These are phyloP conservation scores for Metarhizium sp. DNA, from an alignment of 2,329 filamentous ascomycete species.

Conservation along the genomic window DNA sequence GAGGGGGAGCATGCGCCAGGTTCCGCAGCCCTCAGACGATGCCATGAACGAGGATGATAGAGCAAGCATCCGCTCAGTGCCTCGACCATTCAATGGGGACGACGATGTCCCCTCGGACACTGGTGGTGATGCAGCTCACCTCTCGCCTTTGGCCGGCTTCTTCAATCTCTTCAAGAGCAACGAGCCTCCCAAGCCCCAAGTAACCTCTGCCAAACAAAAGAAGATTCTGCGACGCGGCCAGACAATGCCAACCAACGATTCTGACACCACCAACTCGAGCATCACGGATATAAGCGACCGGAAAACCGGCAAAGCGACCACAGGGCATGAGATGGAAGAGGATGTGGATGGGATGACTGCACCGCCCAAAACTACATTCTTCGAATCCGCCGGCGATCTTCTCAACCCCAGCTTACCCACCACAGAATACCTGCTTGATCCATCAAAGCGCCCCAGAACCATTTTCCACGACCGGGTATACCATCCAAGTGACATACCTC, in stretches of 20 bases:
- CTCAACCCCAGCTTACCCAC: slow-evolving; percentile 83
- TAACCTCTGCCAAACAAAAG: slow-evolving; percentile 48
- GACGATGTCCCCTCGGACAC: slow-evolving; percentile 18
- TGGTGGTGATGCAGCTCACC: slow-evolving; percentile 18
- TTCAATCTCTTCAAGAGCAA: slow-evolving; percentile 65
- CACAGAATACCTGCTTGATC: slow-evolving; percentile 74
- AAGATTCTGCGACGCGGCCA: slow-evolving; percentile 73
- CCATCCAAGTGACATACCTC: slow-evolving; percentile 85
- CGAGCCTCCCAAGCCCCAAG: slow-evolving; percentile 38
- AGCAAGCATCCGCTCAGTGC: slow-evolving; percentile 41
- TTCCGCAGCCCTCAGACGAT: slow-evolving; percentile 61
- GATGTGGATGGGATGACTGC: slow-evolving; percentile 45
- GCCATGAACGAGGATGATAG: slow-evolving; percentile 60
- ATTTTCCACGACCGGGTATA: slow-evolving; percentile 98
- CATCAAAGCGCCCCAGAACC: slow-evolving; percentile 68
- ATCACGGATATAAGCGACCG: slow-evolving; percentile 9
- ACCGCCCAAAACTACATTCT: slow-evolving; percentile 84
- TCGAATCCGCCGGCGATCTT: slow-evolving; percentile 88
- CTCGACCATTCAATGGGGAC: slow-evolving; percentile 18
- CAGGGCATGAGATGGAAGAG: slow-evolving; percentile 38
- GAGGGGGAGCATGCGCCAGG: slow-evolving; percentile 38
- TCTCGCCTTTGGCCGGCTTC: slow-evolving; percentile 47
- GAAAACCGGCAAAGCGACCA: slow-evolving; percentile 31
- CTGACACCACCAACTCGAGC: slow-evolving; percentile 13
- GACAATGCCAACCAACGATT: slow-evolving; percentile 41